phyloP scores from a whole-genome alignment of 176 grass and related monocot genomes.

The Aegilops longissima region DNA sequence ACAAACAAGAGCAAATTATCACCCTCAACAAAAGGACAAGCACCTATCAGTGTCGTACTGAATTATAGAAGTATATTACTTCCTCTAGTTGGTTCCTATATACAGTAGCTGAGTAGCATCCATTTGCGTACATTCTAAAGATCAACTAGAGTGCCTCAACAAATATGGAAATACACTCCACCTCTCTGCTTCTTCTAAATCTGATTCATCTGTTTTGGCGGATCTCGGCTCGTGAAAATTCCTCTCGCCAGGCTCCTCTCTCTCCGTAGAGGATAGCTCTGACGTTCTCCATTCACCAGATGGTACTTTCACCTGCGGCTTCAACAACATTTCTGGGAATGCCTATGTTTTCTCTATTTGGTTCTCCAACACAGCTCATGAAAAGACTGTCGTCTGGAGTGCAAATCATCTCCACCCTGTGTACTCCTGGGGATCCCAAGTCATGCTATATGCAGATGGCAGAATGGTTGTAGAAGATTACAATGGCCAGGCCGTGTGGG shows the following conservation, averaged over 20 bases:
- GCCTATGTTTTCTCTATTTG: slow-evolving; percentile 40
- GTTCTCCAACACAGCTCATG: slow-evolving; percentile 2
- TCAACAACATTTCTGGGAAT: slow-evolving; percentile 20
- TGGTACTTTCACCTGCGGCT: slow-evolving; percentile 42
- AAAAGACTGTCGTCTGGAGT: slow-evolving; percentile 25
- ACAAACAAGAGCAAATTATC: neutral
- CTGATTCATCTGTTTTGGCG: neutral
- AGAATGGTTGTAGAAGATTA: slow-evolving; percentile 33
- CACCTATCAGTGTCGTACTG: neutral
- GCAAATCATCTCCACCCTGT: slow-evolving; percentile 38
- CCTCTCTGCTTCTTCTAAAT: slow-evolving; percentile 1
- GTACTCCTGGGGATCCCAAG: slow-evolving; percentile 26
- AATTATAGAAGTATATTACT: too few species aligned
- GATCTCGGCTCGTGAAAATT: slow-evolving; percentile 16
- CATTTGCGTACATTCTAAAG: neutral
- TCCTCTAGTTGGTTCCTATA: neutral
- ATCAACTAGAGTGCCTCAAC: neutral
- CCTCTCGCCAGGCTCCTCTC: slow-evolving; percentile 18
- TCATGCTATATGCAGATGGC: slow-evolving; percentile 20
- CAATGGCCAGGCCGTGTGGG: slow-evolving; percentile 32
- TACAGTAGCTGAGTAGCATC: too few species aligned
- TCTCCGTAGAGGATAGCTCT: slow-evolving; percentile 15
- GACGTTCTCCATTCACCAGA: slow-evolving; percentile 25
- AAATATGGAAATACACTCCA: slow-evolving; percentile 6
- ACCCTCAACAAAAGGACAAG: too few species aligned